Percentiles rank a stretch among this genome's conserved stretches.
Conservation (phyloP, 345 rosid species). For the Angophora floribunda region DNA sequence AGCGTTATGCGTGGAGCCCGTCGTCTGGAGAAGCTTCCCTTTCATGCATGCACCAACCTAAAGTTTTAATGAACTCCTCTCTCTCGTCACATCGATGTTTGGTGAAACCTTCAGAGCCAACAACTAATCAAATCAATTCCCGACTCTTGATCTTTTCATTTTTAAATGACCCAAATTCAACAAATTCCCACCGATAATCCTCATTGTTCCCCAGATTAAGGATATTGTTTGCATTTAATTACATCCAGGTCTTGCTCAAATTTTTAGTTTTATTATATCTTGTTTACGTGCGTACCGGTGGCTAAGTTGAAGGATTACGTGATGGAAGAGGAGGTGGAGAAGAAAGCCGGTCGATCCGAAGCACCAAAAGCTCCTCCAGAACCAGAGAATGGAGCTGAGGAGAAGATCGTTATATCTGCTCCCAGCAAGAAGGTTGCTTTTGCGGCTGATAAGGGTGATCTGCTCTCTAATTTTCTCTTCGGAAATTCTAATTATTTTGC, state of each 20-base stretch:
- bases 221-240: background rate
- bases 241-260: background rate
- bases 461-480: background rate
- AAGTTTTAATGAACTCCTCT: background rate
- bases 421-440: background rate
- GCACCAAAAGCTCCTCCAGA: background rate
- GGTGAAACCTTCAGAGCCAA: background rate
- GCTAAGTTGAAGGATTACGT: constrained; percentile 18
- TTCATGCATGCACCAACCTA: background rate
- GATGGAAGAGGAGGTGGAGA: constrained; percentile 23
- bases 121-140: background rate
- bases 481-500: background rate
- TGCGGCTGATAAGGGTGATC: background rate
- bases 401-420: background rate
- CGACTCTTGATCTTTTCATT: background rate
- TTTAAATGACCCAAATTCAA: background rate
- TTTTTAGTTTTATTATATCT: background rate
- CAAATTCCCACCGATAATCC: background rate
- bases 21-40: background rate
- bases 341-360: background rate
- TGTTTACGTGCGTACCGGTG: background rate
- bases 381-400: background rate
- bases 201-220: background rate
- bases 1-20: background rate
- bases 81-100: background rate